A percentile compares a stretch with the other conserved stretches of the same genome.
phyloP scores from a whole-genome alignment of 2,329 filamentous ascomycete species.

The Arthrobotrys megalospora region DNA sequence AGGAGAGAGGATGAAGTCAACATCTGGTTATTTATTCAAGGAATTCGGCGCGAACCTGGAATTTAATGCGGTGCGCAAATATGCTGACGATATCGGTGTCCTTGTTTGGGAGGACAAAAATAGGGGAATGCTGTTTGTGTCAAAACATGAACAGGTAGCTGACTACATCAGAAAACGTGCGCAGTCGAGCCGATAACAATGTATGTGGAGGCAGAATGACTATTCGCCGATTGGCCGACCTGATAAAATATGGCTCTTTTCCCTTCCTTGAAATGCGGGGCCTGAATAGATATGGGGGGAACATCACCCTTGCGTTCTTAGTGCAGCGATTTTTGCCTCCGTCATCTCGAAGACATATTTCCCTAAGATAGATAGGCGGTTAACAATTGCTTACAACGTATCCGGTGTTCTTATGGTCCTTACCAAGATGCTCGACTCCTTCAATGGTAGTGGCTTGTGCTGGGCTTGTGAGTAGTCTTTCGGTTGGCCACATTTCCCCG shows the following conservation, averaged over 20 bases:
- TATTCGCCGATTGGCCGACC: too few relatives aligned
- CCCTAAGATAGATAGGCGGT: constrained; percentile 71
- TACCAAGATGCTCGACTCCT: constrained; percentile 81
- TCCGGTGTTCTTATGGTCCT: background rate
- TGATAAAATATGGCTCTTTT: background rate
- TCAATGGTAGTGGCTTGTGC: constrained; percentile 78
- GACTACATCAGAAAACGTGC: constrained; percentile 70
- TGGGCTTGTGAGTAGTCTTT: constrained; percentile 69
- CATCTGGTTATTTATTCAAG: constrained; percentile 86
- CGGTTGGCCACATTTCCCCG: constrained; percentile 86
- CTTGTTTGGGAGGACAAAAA: constrained; percentile 87
- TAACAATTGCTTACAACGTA: background rate
- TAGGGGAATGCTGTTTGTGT: constrained; percentile 90
- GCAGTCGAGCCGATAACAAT: constrained; percentile 32
- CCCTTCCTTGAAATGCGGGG: background rate
- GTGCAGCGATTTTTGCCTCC: constrained; percentile 76
- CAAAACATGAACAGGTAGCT: constrained; percentile 87
- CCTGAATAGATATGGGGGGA: background rate
- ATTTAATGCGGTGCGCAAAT: constrained; percentile 79
- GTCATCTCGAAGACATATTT: constrained; percentile 99
- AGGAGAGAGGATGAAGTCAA: constrained; percentile 91
- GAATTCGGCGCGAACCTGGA: constrained; percentile 83
- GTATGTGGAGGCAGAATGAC: too few relatives aligned
- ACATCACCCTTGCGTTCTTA: constrained; percentile 68
- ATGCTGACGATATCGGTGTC: constrained; percentile 92